Evolutionary conservation across 352 stramenopile genomes (phyloP), one percentile per base, ranked within the genome.

Genomic region (Phytopythium litorale): DNA sequence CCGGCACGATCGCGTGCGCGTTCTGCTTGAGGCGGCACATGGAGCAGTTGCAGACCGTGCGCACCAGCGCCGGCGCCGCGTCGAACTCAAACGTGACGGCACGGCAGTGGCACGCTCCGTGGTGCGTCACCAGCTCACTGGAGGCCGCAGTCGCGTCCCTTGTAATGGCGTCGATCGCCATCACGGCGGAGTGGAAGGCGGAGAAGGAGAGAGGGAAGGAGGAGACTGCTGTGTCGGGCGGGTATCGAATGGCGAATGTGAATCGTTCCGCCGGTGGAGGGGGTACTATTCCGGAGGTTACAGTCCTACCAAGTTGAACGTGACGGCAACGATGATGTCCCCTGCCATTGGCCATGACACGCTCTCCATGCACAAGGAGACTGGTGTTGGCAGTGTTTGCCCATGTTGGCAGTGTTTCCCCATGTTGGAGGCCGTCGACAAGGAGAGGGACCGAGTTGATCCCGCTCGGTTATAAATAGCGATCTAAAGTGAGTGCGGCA

Each of bases 11-110:
- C 32, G 78, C 72, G 68, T 94, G 85, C 30, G 68, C 63, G 70
- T 94, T 94, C 38, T 76, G 73, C 68, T 92, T 93, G 81, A 94
- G 89, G 49, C 56, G 46, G 70, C 85, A 96, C 51, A 94, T 87
- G 38, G 82, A 91, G 70, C 87, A 96, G 66, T 94, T 96, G 79
- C 87, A 96, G 51, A 87, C 75, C 40, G 73, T 87, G 4, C 75
- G 71, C 35, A 92, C 71, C 30, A 93, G 49, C 57, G 88, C 66
- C 11, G 57, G 59, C 7, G 81, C 60, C 28, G 75, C 87, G 15
- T 87, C 68, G 57, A 93, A 86, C 54, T 88, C 72, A 67, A 94
- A 96, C 33, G 67, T 61, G 38, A 96, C 81, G 19, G 68, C 65
- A 48, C 71, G 64, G 72, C 87, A 96, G 66, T 96, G 87, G 67